Conservation (phyloP, 495 filamentous ascomycete species). For the Penicillium crystallinum region DNA sequence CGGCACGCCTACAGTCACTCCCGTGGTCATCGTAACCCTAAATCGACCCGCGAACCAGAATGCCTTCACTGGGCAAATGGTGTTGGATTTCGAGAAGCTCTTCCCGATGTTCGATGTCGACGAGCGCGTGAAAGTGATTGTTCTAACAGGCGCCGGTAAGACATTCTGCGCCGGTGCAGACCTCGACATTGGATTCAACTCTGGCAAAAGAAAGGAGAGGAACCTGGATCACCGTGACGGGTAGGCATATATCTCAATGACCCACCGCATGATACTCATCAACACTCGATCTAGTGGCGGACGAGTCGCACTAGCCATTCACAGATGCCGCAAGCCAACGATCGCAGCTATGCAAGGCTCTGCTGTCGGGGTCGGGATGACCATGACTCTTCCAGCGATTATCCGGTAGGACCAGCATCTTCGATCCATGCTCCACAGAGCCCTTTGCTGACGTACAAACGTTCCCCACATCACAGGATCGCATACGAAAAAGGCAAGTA, state of each 20-base stretch:
- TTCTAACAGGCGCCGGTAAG: constrained; percentile 54
- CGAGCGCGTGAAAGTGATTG: constrained; percentile 51
- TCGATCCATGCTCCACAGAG: neutral
- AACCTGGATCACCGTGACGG: constrained; percentile 43
- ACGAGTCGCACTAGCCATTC: constrained; percentile 52
- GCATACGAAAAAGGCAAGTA: constrained; percentile 50
- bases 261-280: neutral
- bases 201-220: constrained; percentile 11
- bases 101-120: constrained; percentile 53
- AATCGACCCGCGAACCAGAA: constrained; percentile 57
- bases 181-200: constrained; percentile 50
- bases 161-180: constrained; percentile 66
- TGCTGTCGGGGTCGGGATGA: constrained; percentile 64
- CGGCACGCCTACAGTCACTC: constrained; percentile 44
- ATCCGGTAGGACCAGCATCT: constrained; percentile 34
- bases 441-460: neutral
- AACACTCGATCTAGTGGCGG: constrained; percentile 22
- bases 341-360: constrained; percentile 62
- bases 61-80: constrained; percentile 57
- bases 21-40: constrained; percentile 52
- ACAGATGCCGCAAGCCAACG: constrained; percentile 58
- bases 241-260: constrained; percentile 16
- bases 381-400: constrained; percentile 58
- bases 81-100: constrained; percentile 47
- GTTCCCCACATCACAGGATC: constrained; percentile 32